A percentile compares a stretch with the other conserved stretches of the same genome.
Conservation (phyloP, 2,329 filamentous ascomycete genomes). For the Sporothrix variecibatus region DNA sequence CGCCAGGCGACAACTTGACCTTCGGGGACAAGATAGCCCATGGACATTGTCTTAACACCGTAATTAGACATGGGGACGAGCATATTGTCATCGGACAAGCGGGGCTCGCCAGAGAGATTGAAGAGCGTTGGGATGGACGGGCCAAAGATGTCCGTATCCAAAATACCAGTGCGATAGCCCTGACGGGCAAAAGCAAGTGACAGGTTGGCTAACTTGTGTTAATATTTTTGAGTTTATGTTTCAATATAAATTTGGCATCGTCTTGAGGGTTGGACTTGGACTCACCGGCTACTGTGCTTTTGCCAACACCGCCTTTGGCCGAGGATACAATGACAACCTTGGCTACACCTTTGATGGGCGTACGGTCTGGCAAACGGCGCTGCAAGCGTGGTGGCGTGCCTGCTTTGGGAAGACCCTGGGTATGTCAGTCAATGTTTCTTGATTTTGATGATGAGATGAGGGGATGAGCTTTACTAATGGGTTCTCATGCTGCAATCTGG, state of each 20-base stretch:
- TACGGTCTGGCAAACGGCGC: constrained; percentile 76
- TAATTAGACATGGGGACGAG: constrained; percentile 89
- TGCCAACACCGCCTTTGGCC: constrained; percentile 96
- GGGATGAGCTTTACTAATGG: constrained; percentile 64
- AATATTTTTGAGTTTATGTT: neutral
- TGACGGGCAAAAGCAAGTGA: constrained; percentile 81
- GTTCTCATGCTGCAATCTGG: constrained; percentile 74
- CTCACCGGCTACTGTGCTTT: constrained; percentile 84
- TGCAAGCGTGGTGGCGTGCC: constrained; percentile 74
- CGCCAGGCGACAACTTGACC: constrained; percentile 89
- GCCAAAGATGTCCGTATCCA: constrained; percentile 96
- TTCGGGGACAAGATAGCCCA: constrained; percentile 87
- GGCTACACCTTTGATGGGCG: constrained; percentile 78
- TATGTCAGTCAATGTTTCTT: constrained; percentile 1
- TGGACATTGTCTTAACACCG: constrained; percentile 97
- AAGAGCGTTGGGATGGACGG: constrained; percentile 91
- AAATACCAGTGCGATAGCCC: constrained; percentile 79
- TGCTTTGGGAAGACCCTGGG: constrained; percentile 79
- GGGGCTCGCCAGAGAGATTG: constrained; percentile 76
- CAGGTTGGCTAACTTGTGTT: constrained; percentile 62
- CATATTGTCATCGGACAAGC: constrained; percentile 73
- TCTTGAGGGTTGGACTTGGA: neutral
- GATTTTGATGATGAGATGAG: neutral
- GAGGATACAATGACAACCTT: constrained; percentile 97
- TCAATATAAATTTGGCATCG: neutral